Base-by-base conservation (phyloP, 306 rosid genomes). In the Rosa rugosa region DNA sequence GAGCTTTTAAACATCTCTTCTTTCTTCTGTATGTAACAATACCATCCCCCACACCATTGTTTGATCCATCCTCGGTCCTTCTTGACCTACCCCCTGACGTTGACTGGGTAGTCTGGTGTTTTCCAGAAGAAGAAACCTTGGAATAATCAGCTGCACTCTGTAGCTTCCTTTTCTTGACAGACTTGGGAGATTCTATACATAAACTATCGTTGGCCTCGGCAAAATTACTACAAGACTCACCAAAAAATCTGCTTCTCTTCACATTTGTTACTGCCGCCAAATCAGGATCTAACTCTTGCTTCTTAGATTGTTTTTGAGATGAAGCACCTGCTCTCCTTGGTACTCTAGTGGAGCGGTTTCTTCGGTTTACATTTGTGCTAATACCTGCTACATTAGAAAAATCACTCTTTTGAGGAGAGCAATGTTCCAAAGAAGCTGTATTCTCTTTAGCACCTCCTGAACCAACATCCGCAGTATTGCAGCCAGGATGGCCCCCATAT, bases 1-100 rank as follows among this genome's bases (percentile, higher is more conserved):
- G 78, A 72, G 79, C 80, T 63, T 47, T 82, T 56, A 80, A 72
- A 83, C 69, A 63, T 40, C 72, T 85, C 64, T 62, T 82, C 80
- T 82, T 86, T 85, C 86, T 90, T 83, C 80, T 83, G 72, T 77
- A 72, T 45, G 40, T 83, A 79, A 83, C 60, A 54, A 69, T 76
- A 64, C 68, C 83, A 49, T 59, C 66, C 51, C 73, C 82, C 50
- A 18, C 67, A 41, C 69, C 53, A 71, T 77, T 77, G 69, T 44
- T 75, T 36, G 84, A 75, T 80, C 66, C 80, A 77, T 81, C 75
- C 65, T 69, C 80, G 62, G 54, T 80, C 75, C 77, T 80, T 77
- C 72, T 75, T 76, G 65, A 22, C 57, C 64, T 69, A 23, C 75
- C 45, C 69, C 50, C 75, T 2, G 80, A 75, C 42, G 62, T 82